Percentiles rank a stretch among this genome's conserved stretches.
Conservation (phyloP, 2,329 filamentous ascomycete species). For the Chrysosphaeria jannelii region DNA sequence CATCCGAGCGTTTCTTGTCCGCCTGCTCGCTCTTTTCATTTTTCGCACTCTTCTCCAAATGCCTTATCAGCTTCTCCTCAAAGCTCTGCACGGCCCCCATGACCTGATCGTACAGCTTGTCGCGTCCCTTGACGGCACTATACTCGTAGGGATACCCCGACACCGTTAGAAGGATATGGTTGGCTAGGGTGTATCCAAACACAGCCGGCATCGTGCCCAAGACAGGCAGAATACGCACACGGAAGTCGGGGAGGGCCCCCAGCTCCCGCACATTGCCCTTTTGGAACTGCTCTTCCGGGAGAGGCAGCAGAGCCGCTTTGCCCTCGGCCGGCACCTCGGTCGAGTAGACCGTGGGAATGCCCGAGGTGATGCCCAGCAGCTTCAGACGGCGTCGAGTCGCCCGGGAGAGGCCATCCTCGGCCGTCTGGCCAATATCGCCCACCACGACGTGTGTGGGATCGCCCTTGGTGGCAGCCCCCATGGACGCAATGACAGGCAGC, state of each 20-base stretch:
- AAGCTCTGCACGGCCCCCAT: conserved; percentile 42
- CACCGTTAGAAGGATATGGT: conserved; percentile 68
- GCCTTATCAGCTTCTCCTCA: conserved; percentile 44
- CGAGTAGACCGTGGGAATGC: conserved; percentile 78
- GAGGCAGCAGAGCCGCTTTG: conserved; percentile 65
- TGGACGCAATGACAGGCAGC: conserved; percentile 67
- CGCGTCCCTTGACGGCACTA: conserved; percentile 46
- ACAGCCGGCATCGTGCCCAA: conserved; percentile 92
- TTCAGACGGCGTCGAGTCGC: conserved; percentile 58
- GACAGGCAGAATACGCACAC: conserved; percentile 81
- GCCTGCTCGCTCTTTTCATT: conserved; percentile 1
- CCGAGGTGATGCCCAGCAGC: conserved; percentile 44
- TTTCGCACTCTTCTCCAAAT: conserved; percentile 1
- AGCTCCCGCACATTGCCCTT: conserved; percentile 67
- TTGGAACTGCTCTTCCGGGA: conserved; percentile 62
- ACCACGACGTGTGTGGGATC: conserved; percentile 59
- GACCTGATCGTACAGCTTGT: conserved; percentile 79
- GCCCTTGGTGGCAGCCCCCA: conserved; percentile 91
- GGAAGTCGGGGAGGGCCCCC: conserved; percentile 70
- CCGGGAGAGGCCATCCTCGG: conserved; percentile 67
- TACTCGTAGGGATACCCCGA: conserved; percentile 63
- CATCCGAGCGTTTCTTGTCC: conserved; percentile 15
- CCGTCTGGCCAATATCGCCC: conserved; percentile 67
- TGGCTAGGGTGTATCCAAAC: conserved; percentile 74
- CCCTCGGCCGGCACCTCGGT: conserved; percentile 52